phyloP scores from a whole-genome alignment of 1,284 basidiomycete species.

The Coniophora puteana region DNA sequence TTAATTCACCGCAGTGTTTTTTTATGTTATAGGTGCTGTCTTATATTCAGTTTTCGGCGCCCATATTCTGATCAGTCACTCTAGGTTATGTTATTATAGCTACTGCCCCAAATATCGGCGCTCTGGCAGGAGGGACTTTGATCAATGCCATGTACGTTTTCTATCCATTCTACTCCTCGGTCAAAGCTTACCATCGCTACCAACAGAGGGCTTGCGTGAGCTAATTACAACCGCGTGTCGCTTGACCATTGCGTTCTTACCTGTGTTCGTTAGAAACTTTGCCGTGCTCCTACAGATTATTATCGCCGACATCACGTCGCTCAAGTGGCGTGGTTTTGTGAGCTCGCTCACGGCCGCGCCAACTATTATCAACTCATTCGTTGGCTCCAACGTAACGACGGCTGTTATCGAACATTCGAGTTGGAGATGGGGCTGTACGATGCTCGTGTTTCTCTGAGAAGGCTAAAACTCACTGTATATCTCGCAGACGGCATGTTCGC shows the following conservation, averaged over 20 bases:
- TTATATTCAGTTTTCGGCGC: background rate
- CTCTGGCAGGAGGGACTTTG: constrained; percentile 41
- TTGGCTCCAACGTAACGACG: constrained; percentile 49
- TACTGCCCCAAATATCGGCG: constrained; percentile 38
- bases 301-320: constrained; percentile 58
- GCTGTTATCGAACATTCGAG: constrained; percentile 38
- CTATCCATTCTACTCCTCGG: background rate
- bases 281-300: constrained; percentile 41
- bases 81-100: constrained; percentile 49
- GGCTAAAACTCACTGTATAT: constrained; percentile 33
- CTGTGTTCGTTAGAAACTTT: background rate
- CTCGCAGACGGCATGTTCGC: constrained; percentile 33
- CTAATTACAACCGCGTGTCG: background rate
- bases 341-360: constrained; percentile 47
- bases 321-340: constrained; percentile 57
- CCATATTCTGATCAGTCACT: background rate
- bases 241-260: constrained; percentile 4
- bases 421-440: constrained; percentile 56
- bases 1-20: constrained; percentile 18
- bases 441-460: constrained; percentile 37
- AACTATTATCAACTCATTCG: constrained; percentile 47
- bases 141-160: constrained; percentile 28
- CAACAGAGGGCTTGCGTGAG: constrained; percentile 51
- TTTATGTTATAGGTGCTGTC: constrained; percentile 28
- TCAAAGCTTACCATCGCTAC: background rate